Percentiles rank a stretch among this genome's conserved stretches.
These are phyloP conservation scores for Hagleromyces aurorensis DNA, from an alignment of 805 yeast species.

Conservation along the genomic window DNA sequence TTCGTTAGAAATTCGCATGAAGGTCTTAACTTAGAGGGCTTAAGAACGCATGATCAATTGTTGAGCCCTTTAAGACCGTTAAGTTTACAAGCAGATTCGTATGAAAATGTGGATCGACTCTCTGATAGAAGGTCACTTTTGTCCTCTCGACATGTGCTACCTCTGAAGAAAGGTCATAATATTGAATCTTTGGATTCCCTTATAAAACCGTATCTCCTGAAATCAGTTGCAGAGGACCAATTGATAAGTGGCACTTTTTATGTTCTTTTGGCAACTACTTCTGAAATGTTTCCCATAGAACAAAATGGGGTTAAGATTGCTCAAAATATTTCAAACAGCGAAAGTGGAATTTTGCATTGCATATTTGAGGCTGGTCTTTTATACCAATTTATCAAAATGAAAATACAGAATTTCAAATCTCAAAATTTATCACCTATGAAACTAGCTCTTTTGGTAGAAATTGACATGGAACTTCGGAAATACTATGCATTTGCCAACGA, in stretches of 20 bases:
- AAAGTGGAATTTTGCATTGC: slow-evolving; percentile 45
- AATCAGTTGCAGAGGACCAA: slow-evolving; percentile 33
- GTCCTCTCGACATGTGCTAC: slow-evolving; percentile 20
- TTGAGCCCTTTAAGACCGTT: slow-evolving; percentile 15
- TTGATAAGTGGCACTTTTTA: slow-evolving; percentile 43
- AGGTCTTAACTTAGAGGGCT: slow-evolving; percentile 5
- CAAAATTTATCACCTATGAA: slow-evolving; percentile 43
- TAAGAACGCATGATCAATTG: slow-evolving; percentile 12
- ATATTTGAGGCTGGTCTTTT: slow-evolving; percentile 68
- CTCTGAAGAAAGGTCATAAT: slow-evolving; percentile 4
- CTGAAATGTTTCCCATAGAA: slow-evolving; percentile 44
- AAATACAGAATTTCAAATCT: slow-evolving; percentile 24
- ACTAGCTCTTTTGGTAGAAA: slow-evolving; percentile 49
- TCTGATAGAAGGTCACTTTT: slow-evolving; percentile 34
- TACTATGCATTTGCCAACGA: slow-evolving; percentile 39
- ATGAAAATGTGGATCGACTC: slow-evolving; percentile 33
- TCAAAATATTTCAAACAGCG: slow-evolving; percentile 43
- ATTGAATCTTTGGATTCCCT: slow-evolving; percentile 15
- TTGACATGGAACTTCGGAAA: slow-evolving; percentile 35
- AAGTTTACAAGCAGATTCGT: slow-evolving; percentile 33
- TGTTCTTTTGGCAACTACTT: slow-evolving; percentile 54
- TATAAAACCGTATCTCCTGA: slow-evolving; percentile 28
- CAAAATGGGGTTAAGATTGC: slow-evolving; percentile 39
- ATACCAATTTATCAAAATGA: slow-evolving; percentile 39
- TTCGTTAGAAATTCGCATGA: slow-evolving; percentile 1